Base-by-base conservation (phyloP, 2,329 filamentous ascomycete species). In the Penicillium sp. region DNA sequence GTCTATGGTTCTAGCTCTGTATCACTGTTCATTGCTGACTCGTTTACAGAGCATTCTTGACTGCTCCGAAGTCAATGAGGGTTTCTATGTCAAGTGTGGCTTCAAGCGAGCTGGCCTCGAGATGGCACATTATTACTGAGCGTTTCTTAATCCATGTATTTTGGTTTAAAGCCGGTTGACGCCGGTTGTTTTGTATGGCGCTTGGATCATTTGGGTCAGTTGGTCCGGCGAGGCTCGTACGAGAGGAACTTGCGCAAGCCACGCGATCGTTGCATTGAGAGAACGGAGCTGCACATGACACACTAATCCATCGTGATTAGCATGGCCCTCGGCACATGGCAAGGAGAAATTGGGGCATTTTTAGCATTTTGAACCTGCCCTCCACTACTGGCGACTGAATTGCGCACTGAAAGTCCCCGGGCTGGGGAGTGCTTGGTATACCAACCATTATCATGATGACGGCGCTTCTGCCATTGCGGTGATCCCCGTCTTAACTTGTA, bases 61-160 rank as follows among this genome's bases (percentile, higher is more conserved):
- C 75, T 99, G 94, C 80, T 95, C 89, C 63, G 93, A 97, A 75
- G 85, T 88, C 65, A 99, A 97, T 73, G 91, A 96, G 75, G 93
- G 92, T 23, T 97, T 99, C 80, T 99, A 99, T 74, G 82, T 96
- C 74, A 97, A 97, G 82, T 97, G 94, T 76, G 93, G 93, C 55
- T 97, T 96, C 76, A 88, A 91, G 76, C 82, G 91, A 59, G 93
- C 91, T 29, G 94, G 94, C 16, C 78, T 97, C 54, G 90, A 99
- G 77, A 97, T 99, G 94, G 91, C 93, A 41, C 91, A 96, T 79
- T 96, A 96, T 77, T 94, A 95, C 72, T 75, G 66, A 65, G 54
- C 45, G 6, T 29, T 52, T 34, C 21, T 42, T 32, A 27, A 44
- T 53, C 6, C 9, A 12, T 23, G 44, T 34, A 37, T 23, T 44